Percentiles rank a stretch among this genome's conserved stretches.
Conservation (phyloP, 2,329 filamentous ascomycete genomes). For the Penicillium crustosum region DNA sequence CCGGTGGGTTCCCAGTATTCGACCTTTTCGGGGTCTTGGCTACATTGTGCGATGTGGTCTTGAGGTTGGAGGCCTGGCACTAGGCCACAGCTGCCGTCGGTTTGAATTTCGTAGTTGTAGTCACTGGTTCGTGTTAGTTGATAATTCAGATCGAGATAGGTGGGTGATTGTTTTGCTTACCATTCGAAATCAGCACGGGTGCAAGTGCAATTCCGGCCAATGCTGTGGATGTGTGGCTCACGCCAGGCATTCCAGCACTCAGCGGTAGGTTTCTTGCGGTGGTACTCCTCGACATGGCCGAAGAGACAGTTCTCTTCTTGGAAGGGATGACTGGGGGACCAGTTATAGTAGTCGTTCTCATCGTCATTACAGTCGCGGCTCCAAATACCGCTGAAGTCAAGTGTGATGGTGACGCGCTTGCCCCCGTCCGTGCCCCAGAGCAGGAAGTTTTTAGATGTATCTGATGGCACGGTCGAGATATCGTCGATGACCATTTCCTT, state of each 20-base stretch:
- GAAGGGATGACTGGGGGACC: slow-evolving; percentile 81
- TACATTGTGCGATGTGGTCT: slow-evolving; percentile 60
- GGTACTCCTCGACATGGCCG: slow-evolving; percentile 83
- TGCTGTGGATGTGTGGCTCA: slow-evolving; percentile 69
- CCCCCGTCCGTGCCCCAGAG: slow-evolving; percentile 71
- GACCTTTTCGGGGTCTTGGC: slow-evolving; percentile 63
- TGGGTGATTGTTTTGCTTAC: slow-evolving; percentile 51
- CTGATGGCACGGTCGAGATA: slow-evolving; percentile 84
- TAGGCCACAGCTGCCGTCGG: slow-evolving; percentile 72
- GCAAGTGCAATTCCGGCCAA: slow-evolving; percentile 75
- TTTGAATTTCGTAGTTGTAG: slow-evolving; percentile 85
- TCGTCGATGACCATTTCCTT: slow-evolving; percentile 71
- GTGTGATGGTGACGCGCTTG: slow-evolving; percentile 69
- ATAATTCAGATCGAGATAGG: not conserved
- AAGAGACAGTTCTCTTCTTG: slow-evolving; percentile 82
- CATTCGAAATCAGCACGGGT: slow-evolving; percentile 88
- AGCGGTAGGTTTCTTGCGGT: slow-evolving; percentile 78
- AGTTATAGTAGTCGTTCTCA: slow-evolving; percentile 73
- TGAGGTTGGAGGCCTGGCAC: slow-evolving; percentile 70
- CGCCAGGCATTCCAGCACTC: slow-evolving; percentile 79
- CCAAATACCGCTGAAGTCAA: slow-evolving; percentile 84
- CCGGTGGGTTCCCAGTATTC: slow-evolving; percentile 84
- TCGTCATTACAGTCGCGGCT: slow-evolving; percentile 66
- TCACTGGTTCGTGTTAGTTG: slow-evolving; percentile 57
- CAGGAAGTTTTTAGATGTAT: slow-evolving; percentile 86